Percentiles rank a stretch among this genome's conserved stretches.
These are phyloP conservation scores for Rhododendron kiyosumense DNA, from an alignment of 148 eudicot genomes.

Conservation along the genomic window DNA sequence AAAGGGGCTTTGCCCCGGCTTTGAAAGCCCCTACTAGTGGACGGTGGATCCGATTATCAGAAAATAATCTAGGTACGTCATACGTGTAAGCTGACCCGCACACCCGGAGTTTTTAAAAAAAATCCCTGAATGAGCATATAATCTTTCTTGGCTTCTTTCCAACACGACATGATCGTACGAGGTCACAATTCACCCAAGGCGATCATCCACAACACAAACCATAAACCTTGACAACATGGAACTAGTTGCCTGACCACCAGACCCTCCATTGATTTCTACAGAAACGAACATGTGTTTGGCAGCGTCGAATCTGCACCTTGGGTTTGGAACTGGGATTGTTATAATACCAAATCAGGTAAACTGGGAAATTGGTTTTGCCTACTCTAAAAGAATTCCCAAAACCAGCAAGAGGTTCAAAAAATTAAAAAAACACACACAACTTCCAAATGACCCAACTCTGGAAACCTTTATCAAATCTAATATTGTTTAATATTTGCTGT, in stretches of 20 bases:
- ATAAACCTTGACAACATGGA: background rate
- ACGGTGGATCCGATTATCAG: background rate
- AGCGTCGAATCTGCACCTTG: background rate
- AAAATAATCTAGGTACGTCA: background rate
- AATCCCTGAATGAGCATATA: too few relatives aligned
- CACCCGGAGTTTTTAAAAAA: background rate
- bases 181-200: too few relatives aligned
- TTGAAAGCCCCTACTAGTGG: background rate
- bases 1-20: too few relatives aligned
- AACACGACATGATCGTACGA: too few relatives aligned
- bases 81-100: background rate
- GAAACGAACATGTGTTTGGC: background rate
- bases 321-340: background rate
- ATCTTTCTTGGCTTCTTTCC: too few relatives aligned
- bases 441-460: background rate
- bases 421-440: background rate
- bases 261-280: background rate
- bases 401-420: background rate
- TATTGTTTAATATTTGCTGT: background rate
- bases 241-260: background rate
- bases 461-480: too few relatives aligned
- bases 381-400: background rate
- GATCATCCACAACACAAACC: too few relatives aligned
- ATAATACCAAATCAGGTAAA: background rate
- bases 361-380: background rate